Evolutionary conservation across 164 flowering plant genomes (phyloP).

Genomic region (Magnolia officinalis): DNA sequence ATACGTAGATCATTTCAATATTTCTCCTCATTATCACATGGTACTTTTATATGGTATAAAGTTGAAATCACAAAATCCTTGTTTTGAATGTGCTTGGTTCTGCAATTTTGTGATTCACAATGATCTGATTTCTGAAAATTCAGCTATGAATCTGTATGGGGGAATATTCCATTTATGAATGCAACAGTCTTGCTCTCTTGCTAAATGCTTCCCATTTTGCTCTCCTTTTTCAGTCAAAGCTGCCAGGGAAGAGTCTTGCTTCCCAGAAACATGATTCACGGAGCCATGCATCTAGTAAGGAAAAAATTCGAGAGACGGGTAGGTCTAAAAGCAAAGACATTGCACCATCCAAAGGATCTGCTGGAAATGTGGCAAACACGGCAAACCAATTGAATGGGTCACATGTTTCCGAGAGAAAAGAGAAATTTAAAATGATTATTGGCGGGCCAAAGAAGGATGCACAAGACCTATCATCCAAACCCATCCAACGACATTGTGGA

Average conservation of each 20-base stretch:
- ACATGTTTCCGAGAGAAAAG: conserved; percentile 60
- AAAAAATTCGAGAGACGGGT: conserved; percentile 13
- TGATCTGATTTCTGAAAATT: too few relatives aligned
- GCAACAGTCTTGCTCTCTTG: not conserved
- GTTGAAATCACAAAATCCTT: not conserved
- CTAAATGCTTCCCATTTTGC: not conserved
- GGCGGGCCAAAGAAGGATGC: conserved; percentile 71
- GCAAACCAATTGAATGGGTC: conserved; percentile 36
- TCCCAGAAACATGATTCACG: conserved; percentile 37
- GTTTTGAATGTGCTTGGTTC: not conserved
- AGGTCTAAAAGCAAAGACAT: conserved; percentile 29
- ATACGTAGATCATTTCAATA: not conserved
- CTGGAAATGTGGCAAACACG: conserved; percentile 1
- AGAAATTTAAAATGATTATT: conserved; percentile 87
- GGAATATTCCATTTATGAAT: not conserved
- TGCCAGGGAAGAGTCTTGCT: conserved; percentile 29
- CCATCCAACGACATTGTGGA: conserved; percentile 35
- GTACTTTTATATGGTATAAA: too few relatives aligned
- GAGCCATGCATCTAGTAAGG: conserved; percentile 34
- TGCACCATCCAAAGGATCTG: conserved; percentile 27
- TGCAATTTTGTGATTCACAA: not conserved
- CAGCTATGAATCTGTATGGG: too few relatives aligned
- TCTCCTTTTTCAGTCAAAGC: conserved; percentile 47
- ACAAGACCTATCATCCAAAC: conserved; percentile 47
- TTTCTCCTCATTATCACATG: too few relatives aligned